Percentiles rank a stretch among this genome's conserved stretches.
These are phyloP conservation scores for Trypanosomatidae sp. DNA, from an alignment of 208 protist genomes.

Conservation along the genomic window DNA sequence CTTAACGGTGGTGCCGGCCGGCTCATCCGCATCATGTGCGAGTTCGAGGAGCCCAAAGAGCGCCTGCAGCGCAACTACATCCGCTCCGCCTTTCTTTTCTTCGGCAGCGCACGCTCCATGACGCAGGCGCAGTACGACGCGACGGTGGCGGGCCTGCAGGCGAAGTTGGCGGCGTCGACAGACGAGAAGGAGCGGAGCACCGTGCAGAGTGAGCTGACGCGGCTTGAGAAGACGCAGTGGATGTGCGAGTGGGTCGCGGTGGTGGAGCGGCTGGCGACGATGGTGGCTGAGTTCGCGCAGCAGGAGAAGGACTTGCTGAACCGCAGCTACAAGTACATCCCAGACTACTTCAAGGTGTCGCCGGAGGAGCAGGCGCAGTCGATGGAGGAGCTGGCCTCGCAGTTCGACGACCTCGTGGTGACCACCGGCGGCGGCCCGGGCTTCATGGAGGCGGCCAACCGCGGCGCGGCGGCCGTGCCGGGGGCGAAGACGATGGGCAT, in stretches of 20 bases:
- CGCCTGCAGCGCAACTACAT: constrained; percentile 72
- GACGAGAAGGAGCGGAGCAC: constrained; percentile 19
- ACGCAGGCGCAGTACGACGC: constrained; percentile 60
- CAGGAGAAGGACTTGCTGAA: constrained; percentile 45
- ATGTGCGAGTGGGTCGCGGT: constrained; percentile 91
- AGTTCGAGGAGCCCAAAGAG: constrained; percentile 89
- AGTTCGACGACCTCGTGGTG: too few species aligned
- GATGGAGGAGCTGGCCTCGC: too few species aligned
- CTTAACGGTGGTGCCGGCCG: constrained; percentile 72
- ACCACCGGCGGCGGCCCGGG: constrained; percentile 92
- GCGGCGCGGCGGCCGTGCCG: constrained; percentile 68
- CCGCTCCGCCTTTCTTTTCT: constrained; percentile 90
- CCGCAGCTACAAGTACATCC: constrained; percentile 52
- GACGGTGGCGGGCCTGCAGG: constrained; percentile 34
- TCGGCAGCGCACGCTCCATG: constrained; percentile 91
- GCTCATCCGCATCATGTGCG: constrained; percentile 90
- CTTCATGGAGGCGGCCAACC: constrained; percentile 95
- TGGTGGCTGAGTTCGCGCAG: constrained; percentile 73
- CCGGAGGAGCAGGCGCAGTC: too few species aligned
- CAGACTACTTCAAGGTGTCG: constrained; percentile 78
- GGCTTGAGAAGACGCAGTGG: constrained; percentile 83
- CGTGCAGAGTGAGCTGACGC: constrained; percentile 39
- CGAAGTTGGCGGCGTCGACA: constrained; percentile 19
- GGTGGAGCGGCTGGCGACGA: constrained; percentile 58
- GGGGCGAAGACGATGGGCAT: constrained; percentile 92